These are phyloP conservation scores for Urtica urens DNA, from an alignment of 306 rosid species.

Conservation along the genomic window DNA sequence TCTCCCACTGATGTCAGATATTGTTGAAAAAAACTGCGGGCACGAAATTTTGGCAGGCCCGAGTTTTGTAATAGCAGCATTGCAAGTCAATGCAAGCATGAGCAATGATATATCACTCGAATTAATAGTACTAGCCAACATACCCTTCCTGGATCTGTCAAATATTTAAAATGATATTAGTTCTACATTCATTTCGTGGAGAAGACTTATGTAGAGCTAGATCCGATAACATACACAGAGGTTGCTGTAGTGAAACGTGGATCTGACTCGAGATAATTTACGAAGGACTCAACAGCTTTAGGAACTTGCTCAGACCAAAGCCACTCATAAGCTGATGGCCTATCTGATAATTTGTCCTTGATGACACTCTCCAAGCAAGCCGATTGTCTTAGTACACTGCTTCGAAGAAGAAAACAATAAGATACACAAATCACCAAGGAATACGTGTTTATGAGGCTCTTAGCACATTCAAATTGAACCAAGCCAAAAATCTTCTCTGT, in stretches of 20 bases:
- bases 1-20: constrained; percentile 69
- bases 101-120: constrained; percentile 54
- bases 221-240: constrained; percentile 46
- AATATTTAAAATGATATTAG: constrained; percentile 14
- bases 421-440: too few species aligned
- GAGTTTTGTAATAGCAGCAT: constrained; percentile 72
- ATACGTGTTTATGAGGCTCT: too few species aligned
- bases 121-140: constrained; percentile 27
- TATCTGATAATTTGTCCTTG: constrained; percentile 64
- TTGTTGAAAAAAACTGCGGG: constrained; percentile 70
- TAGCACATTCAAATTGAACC: too few species aligned
- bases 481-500: too few species aligned
- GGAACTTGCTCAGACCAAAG: constrained; percentile 91
- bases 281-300: constrained; percentile 54
- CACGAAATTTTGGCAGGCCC: constrained; percentile 83
- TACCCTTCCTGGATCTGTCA: constrained; percentile 56
- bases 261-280: constrained; percentile 54
- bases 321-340: constrained; percentile 83
- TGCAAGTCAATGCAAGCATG: constrained; percentile 75
- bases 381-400: constrained; percentile 78
- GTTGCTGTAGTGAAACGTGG: constrained; percentile 54
- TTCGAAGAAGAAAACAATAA: constrained; percentile 24
- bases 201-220: constrained; percentile 9
- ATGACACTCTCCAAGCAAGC: constrained; percentile 76
- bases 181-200: constrained; percentile 12